Base-by-base conservation (phyloP, 2,329 filamentous ascomycete species). In the Bipolaris oryzae region DNA sequence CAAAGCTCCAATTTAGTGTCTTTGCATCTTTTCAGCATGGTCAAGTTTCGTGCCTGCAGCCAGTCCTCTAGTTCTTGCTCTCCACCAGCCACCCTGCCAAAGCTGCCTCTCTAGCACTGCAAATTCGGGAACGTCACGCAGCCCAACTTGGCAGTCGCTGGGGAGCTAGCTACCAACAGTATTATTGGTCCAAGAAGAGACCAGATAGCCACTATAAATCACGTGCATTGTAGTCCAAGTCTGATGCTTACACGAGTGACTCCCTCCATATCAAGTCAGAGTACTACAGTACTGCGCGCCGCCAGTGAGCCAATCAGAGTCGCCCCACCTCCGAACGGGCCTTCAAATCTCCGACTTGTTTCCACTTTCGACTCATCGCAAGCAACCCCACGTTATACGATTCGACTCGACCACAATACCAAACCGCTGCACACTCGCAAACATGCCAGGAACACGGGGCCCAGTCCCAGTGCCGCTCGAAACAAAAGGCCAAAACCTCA, bases 401-500 rank as follows among this genome's bases (percentile, higher is more conserved):
- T 20, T 41, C 38, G 38, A 41, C 38, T 7, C 37, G 4, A 20
- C 55, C 58, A 55, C 51, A 53, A 28, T 55, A 53, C 53, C 50
- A 54, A 52, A 50, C 44, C 50, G 43, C 31, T 45, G 45, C 16
- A 52, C 53, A 49, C 48, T 43, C 61, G 57, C 66, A 61, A 75
- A 58, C 51, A 81, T 81, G 79, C 74, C 77, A 58, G 78, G 78
- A 70, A 76, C 74, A 61, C 77, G 79, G 60, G 80, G 80, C 63
- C 78, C 80, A 35, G 80, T 82, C 60, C 80, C 80, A 42, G 77
- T 81, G 42, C 77, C 75, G 35, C 62, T 69, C 53, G 68, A 75
- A 49, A 69, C 74, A 49, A 74, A 75, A 59, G 70, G 67, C 28
- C 74, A 72, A 61, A 79, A 82, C 70, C 83, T 96, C 63, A 86